phyloP scores from a whole-genome alignment of 1,284 basidiomycete species.

The Cerioporus squamosus region DNA sequence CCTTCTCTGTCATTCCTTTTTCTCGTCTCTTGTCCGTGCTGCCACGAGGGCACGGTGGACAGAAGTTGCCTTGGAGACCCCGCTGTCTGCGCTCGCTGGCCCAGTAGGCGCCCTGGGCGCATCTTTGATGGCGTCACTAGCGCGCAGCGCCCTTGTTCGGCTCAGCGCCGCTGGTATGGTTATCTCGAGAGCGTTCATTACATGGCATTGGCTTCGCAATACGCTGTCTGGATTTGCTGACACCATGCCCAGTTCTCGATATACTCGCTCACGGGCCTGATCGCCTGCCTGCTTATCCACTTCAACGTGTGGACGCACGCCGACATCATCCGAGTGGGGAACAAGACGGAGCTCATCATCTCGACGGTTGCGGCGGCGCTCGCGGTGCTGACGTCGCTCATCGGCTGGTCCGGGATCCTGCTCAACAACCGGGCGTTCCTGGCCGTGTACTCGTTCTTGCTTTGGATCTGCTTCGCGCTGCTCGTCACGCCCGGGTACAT shows the following conservation, averaged over 20 bases:
- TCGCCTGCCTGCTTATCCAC: constrained; percentile 62
- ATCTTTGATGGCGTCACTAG: neutral
- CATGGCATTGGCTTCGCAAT: no score
- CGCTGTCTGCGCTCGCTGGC: neutral
- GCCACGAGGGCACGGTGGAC: no score
- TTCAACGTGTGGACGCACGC: constrained; percentile 61
- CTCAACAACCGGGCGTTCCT: constrained; percentile 71
- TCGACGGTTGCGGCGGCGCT: constrained; percentile 57
- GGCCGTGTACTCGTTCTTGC: constrained; percentile 58
- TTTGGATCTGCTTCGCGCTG: constrained; percentile 63
- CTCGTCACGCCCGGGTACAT: constrained; percentile 65
- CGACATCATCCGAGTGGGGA: constrained; percentile 61
- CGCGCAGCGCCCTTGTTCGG: no score
- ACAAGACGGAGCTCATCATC: constrained; percentile 57
- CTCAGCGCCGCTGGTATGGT: no score
- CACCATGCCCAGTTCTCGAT: constrained; percentile 45
- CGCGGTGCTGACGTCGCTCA: constrained; percentile 55
- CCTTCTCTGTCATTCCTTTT: no score
- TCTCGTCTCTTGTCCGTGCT: no score
- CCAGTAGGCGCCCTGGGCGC: neutral
- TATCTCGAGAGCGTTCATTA: no score
- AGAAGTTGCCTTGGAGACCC: neutral
- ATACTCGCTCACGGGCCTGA: constrained; percentile 53
- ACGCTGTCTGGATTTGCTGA: no score
- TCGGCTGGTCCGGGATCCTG: constrained; percentile 66